Base-by-base conservation (phyloP, 2,329 filamentous ascomycete species). In the Periglandula ipomoeae region DNA sequence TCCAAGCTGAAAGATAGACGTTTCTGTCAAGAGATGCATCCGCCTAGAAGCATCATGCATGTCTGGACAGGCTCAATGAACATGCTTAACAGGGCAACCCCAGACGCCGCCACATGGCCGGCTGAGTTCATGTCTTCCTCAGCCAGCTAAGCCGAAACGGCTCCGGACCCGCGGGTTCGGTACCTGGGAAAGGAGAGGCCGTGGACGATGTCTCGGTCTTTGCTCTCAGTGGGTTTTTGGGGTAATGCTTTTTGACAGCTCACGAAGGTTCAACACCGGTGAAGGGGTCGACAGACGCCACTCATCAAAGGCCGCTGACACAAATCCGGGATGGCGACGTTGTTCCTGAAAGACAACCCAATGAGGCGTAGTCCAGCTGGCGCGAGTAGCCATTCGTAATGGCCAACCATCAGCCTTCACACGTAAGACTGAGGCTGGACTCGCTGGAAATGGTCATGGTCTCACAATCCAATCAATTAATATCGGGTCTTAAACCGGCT, bases 91-190 rank as follows among this genome's bases (percentile, higher is more conserved):
- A 22, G 30, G 30, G 30, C 32, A 34, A 45, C 43, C 43, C 43
- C 43, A 37, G 43, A 45, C 23, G 17, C 43, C 22, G 32, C 43
- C 43, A 45, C 30, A 45, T 45, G 43, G 20, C 43, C 3, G 15
- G 13, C 7, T 37, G 30, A 23, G 30, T 22, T 41, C 19, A 26
- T 23, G 15, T 30, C 27, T 15, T 23, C 11, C 41, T 43, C 23
- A 27, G 15, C 9, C 24, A 23, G 22, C 22, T 44, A 32, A 15
- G 27, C 30, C 20, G 30, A 23, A 44, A 23, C 32, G 30, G 43
- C 30, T 46, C 19, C 43, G 43, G 43, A 24, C 30, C 43, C 30
- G 30, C 30, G 30, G 15, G 13, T 15, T 24, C 43, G 43, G 20
- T 46, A 26, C 7, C 8, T 15, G 20, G 7, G 20, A 39, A 39